Conservation (phyloP, 106 monocot species). For the Acorus calamus region DNA sequence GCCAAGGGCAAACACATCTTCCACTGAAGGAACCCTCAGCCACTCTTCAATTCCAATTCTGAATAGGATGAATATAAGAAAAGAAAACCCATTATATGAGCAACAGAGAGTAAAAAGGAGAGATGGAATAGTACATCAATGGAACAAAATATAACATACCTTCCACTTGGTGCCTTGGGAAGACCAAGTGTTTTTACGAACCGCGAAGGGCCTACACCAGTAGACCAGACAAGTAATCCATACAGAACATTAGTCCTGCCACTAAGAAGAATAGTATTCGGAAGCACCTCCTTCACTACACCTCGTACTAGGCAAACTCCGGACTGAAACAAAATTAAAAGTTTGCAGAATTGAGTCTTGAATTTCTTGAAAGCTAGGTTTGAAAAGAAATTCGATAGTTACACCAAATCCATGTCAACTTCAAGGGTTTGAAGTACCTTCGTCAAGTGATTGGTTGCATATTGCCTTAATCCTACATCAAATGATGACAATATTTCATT, state of each 20-base stretch:
- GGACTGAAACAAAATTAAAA: conserved; percentile 16
- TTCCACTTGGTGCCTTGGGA: conserved; percentile 43
- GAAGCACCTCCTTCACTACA: conserved; percentile 43
- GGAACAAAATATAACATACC: conserved; percentile 10
- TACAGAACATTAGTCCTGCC: conserved; percentile 40
- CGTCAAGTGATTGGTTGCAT: conserved; percentile 47
- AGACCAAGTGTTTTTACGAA: conserved; percentile 36
- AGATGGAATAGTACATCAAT: too few relatives aligned
- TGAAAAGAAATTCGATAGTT: background rate
- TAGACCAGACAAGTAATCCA: conserved; percentile 59
- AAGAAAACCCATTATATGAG: background rate
- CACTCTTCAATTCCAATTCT: conserved; percentile 54
- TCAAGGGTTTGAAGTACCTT: conserved; percentile 16
- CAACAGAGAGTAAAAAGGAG: too few relatives aligned
- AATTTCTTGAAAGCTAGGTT: background rate
- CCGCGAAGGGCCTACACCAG: conserved; percentile 52
- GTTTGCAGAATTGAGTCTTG: background rate
- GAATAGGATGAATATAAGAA: background rate
- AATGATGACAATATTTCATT: conserved; percentile 54
- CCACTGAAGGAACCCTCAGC: conserved; percentile 37
- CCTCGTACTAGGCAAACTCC: conserved; percentile 46
- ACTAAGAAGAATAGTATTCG: conserved; percentile 30
- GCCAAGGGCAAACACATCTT: conserved; percentile 51
- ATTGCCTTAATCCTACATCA: conserved; percentile 36
- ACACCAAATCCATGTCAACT: background rate